Evolutionary conservation across 495 filamentous ascomycete species (phyloP).

Genomic region (Penicillium malachiteum): DNA sequence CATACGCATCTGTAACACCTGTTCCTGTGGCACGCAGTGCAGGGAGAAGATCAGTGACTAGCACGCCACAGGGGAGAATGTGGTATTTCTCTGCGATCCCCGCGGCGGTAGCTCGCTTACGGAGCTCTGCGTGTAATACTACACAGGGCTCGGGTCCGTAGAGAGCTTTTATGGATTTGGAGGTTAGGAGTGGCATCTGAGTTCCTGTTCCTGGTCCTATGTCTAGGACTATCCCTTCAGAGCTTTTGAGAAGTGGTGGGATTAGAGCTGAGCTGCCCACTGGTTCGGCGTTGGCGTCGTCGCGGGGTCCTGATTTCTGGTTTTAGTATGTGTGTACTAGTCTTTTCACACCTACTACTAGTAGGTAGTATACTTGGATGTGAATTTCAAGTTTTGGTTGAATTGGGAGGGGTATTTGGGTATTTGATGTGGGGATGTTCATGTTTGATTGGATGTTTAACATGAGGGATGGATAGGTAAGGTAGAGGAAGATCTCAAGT

Average conservation of each 20-base stretch:
- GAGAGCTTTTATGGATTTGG: conserved; percentile 51
- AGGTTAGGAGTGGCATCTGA: conserved; percentile 45
- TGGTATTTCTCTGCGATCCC: conserved; percentile 61
- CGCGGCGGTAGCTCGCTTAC: conserved; percentile 40
- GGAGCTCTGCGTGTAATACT: conserved; percentile 52
- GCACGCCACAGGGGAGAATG: conserved; percentile 61
- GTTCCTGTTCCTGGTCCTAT: conserved; percentile 52
- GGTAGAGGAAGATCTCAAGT: not conserved
- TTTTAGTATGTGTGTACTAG: too few species aligned
- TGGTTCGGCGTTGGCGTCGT: not conserved
- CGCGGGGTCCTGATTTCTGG: not conserved
- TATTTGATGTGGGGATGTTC: too few species aligned
- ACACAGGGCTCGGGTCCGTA: conserved; percentile 69
- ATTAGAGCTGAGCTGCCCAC: conserved; percentile 35
- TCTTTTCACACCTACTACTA: too few species aligned
- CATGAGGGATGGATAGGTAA: too few species aligned
- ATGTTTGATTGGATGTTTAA: too few species aligned
- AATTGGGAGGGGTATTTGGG: too few species aligned
- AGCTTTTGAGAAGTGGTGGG: conserved; percentile 36
- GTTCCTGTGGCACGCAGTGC: conserved; percentile 45
- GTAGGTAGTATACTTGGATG: too few species aligned
- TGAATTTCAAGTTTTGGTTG: too few species aligned
- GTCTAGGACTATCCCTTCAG: conserved; percentile 44
- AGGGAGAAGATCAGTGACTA: conserved; percentile 45
- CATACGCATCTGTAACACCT: conserved; percentile 9